Base-by-base conservation (phyloP, 2,329 filamentous ascomycete genomes). In the Chrysoporthe cubensis region DNA sequence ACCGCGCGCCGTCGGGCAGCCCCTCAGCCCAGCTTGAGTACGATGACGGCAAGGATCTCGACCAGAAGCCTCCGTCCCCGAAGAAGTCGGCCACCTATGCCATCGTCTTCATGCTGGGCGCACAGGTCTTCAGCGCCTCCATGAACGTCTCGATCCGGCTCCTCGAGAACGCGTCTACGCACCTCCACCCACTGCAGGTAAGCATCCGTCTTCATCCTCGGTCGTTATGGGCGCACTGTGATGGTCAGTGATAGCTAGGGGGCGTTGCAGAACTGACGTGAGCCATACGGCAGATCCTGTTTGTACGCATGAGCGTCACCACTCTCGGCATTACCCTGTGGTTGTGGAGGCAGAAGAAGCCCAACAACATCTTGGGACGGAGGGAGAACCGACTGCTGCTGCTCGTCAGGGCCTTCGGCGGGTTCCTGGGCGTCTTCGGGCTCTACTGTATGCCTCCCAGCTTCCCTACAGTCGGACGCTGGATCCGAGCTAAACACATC, bases 251-350 rank as follows among this genome's bases (percentile, higher is more conserved):
- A 21, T 54, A 5, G 50, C 7, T 16, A 1, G 26, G 32, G 13
- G 26, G 7, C 4, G 14, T 13, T 54, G 50, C 11, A 13, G 1
- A 3, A 14, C 21, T 44, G n/a, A 54, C 57, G 32, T 32, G 2
- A 1, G 6, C 9, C n/a, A 2, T 2, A 11, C 5, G 4, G 3
- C 9, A 66, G 64, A 66, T 66, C 26, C 26, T 66, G 4, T 66
- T 56, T 16, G 64, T 61, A 4, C 64, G 64, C 8, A 66, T 66
- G 64, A 66, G 64, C 64, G 18, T 61, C 21, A 66, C 64, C 14
- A 66, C 64, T 4, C 16, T 62, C 2, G 37, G 64, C 26, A 61
- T 66, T 40, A 62, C 58, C 8, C 5, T 52, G 13, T 66, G 64
- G 57, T 26, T 66, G 5, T 65, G 54, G 63, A 50, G 26, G 13